phyloP scores from a whole-genome alignment of 768 basidiomycete species.

The Paxillus rubicundulus region DNA sequence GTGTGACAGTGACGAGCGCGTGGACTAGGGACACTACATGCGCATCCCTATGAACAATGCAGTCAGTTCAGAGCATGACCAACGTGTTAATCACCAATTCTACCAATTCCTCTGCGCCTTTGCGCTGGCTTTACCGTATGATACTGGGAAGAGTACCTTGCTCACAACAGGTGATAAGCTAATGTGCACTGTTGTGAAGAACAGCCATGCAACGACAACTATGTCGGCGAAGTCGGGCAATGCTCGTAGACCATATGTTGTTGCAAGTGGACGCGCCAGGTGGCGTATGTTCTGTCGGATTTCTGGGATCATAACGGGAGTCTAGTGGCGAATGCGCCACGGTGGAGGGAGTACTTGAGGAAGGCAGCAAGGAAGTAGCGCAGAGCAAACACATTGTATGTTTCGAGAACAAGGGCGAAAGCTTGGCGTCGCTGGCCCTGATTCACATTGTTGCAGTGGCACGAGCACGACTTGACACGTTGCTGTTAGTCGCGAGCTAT shows the following conservation, averaged over 20 bases:
- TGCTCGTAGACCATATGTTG: constrained; percentile 47
- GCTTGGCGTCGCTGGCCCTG: too few species aligned
- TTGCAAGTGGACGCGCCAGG: constrained; percentile 26
- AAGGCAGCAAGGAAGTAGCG: neutral
- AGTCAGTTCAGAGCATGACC: neutral
- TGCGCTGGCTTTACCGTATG: constrained; percentile 47
- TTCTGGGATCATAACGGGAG: constrained; percentile 27
- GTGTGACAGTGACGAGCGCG: constrained; percentile 62
- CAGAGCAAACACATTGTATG: neutral
- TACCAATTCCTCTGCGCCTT: constrained; percentile 62
- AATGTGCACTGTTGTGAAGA: constrained; percentile 58
- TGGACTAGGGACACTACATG: constrained; percentile 75
- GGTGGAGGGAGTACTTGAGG: neutral
- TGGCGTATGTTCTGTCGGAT: constrained; percentile 29
- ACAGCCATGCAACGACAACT: constrained; percentile 50
- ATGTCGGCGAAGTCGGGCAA: constrained; percentile 56
- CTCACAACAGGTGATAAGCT: constrained; percentile 56
- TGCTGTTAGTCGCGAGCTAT: too few species aligned
- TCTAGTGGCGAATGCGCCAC: neutral
- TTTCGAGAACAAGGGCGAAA: too few species aligned
- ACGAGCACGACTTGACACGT: too few species aligned
- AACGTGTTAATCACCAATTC: neutral
- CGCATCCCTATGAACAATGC: constrained; percentile 49
- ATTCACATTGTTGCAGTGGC: too few species aligned
- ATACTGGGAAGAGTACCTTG: constrained; percentile 43